Conservation (phyloP, 768 basidiomycete genomes). For the Erythrobasidium yunnanense region DNA sequence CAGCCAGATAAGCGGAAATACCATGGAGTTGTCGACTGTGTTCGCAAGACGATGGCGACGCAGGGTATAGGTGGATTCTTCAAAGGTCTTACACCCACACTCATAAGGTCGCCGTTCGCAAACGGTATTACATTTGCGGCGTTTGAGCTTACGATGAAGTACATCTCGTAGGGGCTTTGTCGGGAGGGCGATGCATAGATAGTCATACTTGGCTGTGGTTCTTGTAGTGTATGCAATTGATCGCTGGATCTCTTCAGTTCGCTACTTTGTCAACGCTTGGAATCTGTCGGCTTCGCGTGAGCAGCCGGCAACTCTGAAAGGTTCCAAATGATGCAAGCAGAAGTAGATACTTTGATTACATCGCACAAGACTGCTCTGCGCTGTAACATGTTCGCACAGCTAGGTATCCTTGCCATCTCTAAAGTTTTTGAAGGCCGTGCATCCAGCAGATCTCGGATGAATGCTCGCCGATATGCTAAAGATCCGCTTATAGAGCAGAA, state of each 20-base stretch:
- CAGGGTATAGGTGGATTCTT: constrained; percentile 81
- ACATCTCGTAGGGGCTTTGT: constrained; percentile 11
- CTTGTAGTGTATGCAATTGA: too few species aligned
- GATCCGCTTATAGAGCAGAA: constrained; percentile 29
- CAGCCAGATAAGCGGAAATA: constrained; percentile 60
- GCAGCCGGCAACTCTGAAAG: too few species aligned
- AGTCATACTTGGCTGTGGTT: too few species aligned
- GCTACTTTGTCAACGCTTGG: too few species aligned
- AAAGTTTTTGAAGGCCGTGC: too few species aligned
- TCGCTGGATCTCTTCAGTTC: too few species aligned
- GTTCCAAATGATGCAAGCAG: too few species aligned
- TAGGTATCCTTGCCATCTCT: too few species aligned
- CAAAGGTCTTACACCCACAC: constrained; percentile 78
- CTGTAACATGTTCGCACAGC: too few species aligned
- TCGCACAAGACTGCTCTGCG: too few species aligned
- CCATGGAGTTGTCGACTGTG: constrained; percentile 67
- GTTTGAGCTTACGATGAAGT: constrained; percentile 58
- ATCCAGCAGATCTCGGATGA: background rate
- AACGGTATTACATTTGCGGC: constrained; percentile 95
- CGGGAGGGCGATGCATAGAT: background rate
- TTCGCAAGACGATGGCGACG: constrained; percentile 65
- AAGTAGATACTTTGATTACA: too few species aligned
- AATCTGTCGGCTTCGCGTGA: too few species aligned
- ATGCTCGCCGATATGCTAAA: background rate
- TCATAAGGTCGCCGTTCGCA: constrained; percentile 90